A percentile compares a stretch with the other conserved stretches of the same genome.
Conservation (phyloP, 2,329 filamentous ascomycete genomes). For the Fusarium redolens region DNA sequence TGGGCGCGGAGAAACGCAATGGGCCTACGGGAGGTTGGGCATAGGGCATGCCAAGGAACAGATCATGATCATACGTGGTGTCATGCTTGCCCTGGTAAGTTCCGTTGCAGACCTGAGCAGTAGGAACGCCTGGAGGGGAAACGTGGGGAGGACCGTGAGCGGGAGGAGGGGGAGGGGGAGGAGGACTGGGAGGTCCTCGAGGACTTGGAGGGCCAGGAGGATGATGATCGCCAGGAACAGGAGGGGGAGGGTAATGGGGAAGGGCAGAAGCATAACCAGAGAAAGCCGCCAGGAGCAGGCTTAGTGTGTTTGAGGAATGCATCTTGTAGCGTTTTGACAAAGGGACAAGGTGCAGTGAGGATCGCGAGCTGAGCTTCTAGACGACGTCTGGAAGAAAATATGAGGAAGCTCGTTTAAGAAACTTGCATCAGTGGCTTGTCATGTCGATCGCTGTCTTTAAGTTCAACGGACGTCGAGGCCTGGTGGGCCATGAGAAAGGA, state of each 20-base stretch:
- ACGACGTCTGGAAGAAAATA: conserved; percentile 6
- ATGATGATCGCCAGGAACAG: not conserved
- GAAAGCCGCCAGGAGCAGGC: conserved; percentile 26
- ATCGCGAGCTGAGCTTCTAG: conserved; percentile 3
- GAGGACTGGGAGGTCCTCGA: not conserved
- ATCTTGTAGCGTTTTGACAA: conserved; percentile 11
- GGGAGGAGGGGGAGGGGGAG: not conserved
- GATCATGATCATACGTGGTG: conserved; percentile 26
- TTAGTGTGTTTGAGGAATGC: conserved; percentile 24
- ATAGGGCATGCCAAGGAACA: conserved; percentile 35
- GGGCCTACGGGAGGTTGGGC: conserved; percentile 56
- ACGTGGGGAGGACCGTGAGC: not conserved
- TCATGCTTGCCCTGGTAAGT: conserved; percentile 33
- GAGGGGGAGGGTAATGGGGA: not conserved
- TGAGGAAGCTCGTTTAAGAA: conserved; percentile 1
- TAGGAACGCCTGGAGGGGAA: conserved; percentile 1
- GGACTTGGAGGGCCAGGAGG: not conserved
- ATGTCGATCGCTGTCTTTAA: conserved; percentile 20
- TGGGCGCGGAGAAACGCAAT: conserved; percentile 64
- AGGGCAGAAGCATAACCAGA: conserved; percentile 14
- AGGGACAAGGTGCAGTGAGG: not conserved
- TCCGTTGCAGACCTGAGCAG: conserved; percentile 19
- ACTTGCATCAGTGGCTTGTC: conserved; percentile 1
- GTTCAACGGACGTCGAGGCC: not conserved
- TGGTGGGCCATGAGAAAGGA: not conserved